These are phyloP conservation scores for Kondoa subrosea DNA, from an alignment of 768 basidiomycete species.

Conservation along the genomic window DNA sequence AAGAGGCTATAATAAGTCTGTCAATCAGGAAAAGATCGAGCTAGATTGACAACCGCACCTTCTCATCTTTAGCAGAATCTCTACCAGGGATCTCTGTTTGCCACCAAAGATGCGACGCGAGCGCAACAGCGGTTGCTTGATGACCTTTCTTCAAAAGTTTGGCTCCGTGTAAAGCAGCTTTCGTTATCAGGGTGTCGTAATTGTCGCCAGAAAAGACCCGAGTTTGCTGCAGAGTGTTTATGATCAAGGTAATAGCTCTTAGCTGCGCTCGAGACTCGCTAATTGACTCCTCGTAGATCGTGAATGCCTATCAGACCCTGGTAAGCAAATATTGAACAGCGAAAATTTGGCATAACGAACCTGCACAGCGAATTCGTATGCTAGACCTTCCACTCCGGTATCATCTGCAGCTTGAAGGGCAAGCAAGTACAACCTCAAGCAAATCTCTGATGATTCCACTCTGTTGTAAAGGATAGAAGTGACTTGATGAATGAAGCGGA, in stretches of 20 bases:
- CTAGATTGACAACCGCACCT: slow-evolving; percentile 33
- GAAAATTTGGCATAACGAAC: slow-evolving; percentile 1
- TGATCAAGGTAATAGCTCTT: slow-evolving; percentile 91
- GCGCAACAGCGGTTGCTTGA: slow-evolving; percentile 81
- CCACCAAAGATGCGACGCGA: slow-evolving; percentile 98
- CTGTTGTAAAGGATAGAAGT: slow-evolving; percentile 82
- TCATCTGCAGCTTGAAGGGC: slow-evolving; percentile 90
- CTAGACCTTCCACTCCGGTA: slow-evolving; percentile 83
- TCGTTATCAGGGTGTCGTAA: slow-evolving; percentile 93
- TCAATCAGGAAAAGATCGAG: neutral
- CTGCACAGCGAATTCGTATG: slow-evolving; percentile 95
- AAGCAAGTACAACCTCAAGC: slow-evolving; percentile 83
- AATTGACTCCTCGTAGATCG: slow-evolving; percentile 92
- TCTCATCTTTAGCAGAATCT: slow-evolving; percentile 39
- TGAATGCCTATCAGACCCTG: slow-evolving; percentile 48
- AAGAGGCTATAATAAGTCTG: slow-evolving; percentile 28
- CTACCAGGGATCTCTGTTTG: slow-evolving; percentile 46
- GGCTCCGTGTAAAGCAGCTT: slow-evolving; percentile 92
- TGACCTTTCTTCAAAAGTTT: slow-evolving; percentile 96
- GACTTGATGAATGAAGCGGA: slow-evolving; percentile 86
- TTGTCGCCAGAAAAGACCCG: slow-evolving; percentile 86
- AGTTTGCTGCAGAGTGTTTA: slow-evolving; percentile 71
- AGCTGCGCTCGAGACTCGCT: slow-evolving; percentile 89
- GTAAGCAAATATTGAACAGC: neutral
- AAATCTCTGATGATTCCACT: slow-evolving; percentile 73